Conservation (phyloP, 768 basidiomycete genomes). For the Tricholomella constricta region DNA sequence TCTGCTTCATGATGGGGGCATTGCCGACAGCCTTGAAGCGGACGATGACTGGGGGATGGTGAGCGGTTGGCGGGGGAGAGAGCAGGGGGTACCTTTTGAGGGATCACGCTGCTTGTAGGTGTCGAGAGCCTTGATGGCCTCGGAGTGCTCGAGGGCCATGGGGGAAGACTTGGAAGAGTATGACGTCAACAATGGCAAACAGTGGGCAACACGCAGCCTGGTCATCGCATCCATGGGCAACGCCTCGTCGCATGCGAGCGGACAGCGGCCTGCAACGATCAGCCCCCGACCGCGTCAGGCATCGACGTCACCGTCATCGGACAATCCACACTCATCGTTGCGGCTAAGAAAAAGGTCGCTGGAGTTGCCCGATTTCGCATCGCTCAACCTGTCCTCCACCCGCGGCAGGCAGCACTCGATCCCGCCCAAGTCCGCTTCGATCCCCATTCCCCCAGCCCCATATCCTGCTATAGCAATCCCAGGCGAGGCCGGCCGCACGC, state of each 20-base stretch:
- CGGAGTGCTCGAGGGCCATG: conserved; percentile 27
- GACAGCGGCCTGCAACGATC: not conserved
- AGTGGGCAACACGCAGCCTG: not conserved
- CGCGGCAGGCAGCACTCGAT: conserved; percentile 16
- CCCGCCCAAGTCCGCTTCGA: conserved; percentile 36
- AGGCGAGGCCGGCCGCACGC: conserved; percentile 24
- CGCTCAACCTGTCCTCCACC: conserved; percentile 28
- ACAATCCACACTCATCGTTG: conserved; percentile 58
- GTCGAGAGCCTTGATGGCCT: conserved; percentile 74
- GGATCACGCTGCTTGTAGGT: conserved; percentile 86
- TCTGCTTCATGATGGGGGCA: conserved; percentile 98
- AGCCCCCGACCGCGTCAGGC: not conserved
- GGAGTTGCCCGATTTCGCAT: conserved; percentile 72
- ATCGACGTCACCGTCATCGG: conserved; percentile 43
- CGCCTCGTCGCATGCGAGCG: conserved; percentile 4
- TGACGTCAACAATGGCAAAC: conserved; percentile 3
- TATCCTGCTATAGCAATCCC: conserved; percentile 21
- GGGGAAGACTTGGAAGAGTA: not conserved
- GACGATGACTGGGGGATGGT: conserved; percentile 72
- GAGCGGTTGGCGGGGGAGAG: not conserved
- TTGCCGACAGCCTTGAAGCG: conserved; percentile 98
- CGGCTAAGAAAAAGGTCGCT: conserved; percentile 72
- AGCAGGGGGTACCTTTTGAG: conserved; percentile 58
- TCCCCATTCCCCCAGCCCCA: conserved; percentile 39
- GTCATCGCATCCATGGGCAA: conserved; percentile 9